Evolutionary conservation across 768 basidiomycete genomes (phyloP).

Genomic region (Amanita jacksonii): DNA sequence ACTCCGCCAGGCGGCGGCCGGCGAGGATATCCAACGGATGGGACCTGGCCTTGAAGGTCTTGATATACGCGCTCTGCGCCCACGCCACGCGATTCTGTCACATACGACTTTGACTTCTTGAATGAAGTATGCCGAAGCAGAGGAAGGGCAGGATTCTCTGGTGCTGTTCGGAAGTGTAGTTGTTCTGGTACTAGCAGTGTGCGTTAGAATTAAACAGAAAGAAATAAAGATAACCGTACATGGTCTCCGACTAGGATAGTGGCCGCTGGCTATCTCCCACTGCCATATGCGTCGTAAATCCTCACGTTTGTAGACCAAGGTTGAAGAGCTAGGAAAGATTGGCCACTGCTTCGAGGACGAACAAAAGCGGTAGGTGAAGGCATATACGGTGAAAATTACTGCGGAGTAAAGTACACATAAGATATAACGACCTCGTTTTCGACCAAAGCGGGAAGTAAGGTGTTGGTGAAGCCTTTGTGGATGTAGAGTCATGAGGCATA

Average conservation of each 20-base stretch:
- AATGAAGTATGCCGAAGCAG: slow-evolving; percentile 37
- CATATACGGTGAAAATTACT: slow-evolving; percentile 46
- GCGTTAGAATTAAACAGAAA: slow-evolving; percentile 7
- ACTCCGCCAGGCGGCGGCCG: slow-evolving; percentile 79
- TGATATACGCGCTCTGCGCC: slow-evolving; percentile 77
- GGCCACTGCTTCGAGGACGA: slow-evolving; percentile 57
- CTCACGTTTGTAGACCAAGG: slow-evolving; percentile 64
- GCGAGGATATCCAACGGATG: slow-evolving; percentile 73
- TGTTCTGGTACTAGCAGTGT: slow-evolving; percentile 54
- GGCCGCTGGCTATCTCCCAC: slow-evolving; percentile 91
- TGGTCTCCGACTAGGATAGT: slow-evolving; percentile 77
- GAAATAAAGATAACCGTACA: slow-evolving; percentile 38
- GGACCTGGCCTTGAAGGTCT: slow-evolving; percentile 52
- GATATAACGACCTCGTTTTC: slow-evolving; percentile 45
- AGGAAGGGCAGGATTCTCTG: slow-evolving; percentile 71
- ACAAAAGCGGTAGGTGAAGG: slow-evolving; percentile 52
- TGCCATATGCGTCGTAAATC: slow-evolving; percentile 89
- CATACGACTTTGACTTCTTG: slow-evolving; percentile 36
- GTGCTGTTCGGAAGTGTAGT: slow-evolving; percentile 43
- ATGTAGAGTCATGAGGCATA: slow-evolving; percentile 54
- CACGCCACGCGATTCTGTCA: slow-evolving; percentile 54
- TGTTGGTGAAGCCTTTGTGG: slow-evolving; percentile 49
- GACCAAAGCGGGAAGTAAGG: slow-evolving; percentile 46
- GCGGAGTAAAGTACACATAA: slow-evolving; percentile 37
- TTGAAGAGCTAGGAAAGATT: slow-evolving; percentile 45